Evolutionary conservation across 1,284 basidiomycete genomes (phyloP), one percentile per base, ranked within the genome.

Genomic region (Leccinum griseonigrum): DNA sequence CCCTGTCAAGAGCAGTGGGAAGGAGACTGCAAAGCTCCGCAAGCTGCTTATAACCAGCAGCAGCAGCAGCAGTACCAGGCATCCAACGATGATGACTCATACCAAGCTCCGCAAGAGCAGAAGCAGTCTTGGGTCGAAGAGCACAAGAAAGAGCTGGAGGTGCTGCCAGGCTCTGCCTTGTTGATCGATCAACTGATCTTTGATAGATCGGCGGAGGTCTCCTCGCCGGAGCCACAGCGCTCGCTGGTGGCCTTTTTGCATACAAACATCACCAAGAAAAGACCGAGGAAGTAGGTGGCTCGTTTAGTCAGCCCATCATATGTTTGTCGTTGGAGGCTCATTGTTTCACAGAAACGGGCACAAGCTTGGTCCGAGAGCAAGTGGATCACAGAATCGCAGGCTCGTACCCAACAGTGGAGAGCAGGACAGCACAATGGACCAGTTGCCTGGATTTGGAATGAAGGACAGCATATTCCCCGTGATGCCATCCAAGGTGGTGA

Each of bases 171-270:
- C 53, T 64, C 51, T 59, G 16, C 38, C 36, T 57, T 22, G 26
- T 40, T 40, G 1, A 43, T 54, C 16, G 11, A 36, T 34, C 34
- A 57, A 64, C 60, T 63, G 32, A 63, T 55, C 54, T 57, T 54
- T 26, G 63, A 31, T 63, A 91, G 88, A 68, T 90, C 62, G 88
- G 86, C 32, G 88, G 85, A 46, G 88, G 86, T 34, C 66, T 90
- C 40, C 73, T 81, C 46, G 84, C 81, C 2, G 87, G 85, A 3
- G 72, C 77, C 36, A 83, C 80, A 18, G 71, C 77, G 9, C 58
- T 86, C 36, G 86, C 79, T 60, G 85, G 74, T 9, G 87, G 86
- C 5, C 74, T 77, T 59, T 71, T 74, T 55, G 83, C 82, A 1
- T 86, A 80, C 74, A 84, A 86, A 60, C 66, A 83, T 18, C 83